phyloP scores from a whole-genome alignment of 257 asterid genomes.

The Rubia yunnanensis region DNA sequence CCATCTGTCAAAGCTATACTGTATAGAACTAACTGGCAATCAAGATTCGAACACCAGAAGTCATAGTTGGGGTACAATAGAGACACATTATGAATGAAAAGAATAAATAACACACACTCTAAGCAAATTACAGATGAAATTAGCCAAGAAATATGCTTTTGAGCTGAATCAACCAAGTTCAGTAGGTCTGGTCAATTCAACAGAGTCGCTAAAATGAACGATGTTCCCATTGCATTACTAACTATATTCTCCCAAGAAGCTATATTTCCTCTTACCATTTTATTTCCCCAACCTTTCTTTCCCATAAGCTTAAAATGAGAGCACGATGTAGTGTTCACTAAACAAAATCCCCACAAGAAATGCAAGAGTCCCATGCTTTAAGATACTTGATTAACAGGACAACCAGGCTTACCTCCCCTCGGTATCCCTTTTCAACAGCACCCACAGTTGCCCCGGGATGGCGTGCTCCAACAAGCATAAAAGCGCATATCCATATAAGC shows the following conservation, averaged over 20 bases:
- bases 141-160: not conserved
- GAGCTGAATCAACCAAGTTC: not conserved
- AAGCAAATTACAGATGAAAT: not conserved
- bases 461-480: conserved; percentile 99
- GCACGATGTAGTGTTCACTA: not conserved
- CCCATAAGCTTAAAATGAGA: not conserved
- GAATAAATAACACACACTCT: not conserved
- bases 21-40: not conserved
- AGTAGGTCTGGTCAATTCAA: not conserved
- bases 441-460: conserved; percentile 97
- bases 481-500: conserved; percentile 96
- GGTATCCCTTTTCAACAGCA: conserved; percentile 70
- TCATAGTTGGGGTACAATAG: not conserved
- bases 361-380: not conserved
- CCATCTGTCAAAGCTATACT: not conserved
- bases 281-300: not conserved
- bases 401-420: conserved; percentile 54
- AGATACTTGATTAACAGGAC: not conserved
- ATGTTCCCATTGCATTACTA: not conserved
- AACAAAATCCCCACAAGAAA: not conserved
- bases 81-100: not conserved
- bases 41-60: not conserved
- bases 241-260: not conserved
- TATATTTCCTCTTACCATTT: not conserved
- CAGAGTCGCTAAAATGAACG: not conserved